Evolutionary conservation across 2,329 filamentous ascomycete species (phyloP).

Genomic region (Botrytis cinerea): DNA sequence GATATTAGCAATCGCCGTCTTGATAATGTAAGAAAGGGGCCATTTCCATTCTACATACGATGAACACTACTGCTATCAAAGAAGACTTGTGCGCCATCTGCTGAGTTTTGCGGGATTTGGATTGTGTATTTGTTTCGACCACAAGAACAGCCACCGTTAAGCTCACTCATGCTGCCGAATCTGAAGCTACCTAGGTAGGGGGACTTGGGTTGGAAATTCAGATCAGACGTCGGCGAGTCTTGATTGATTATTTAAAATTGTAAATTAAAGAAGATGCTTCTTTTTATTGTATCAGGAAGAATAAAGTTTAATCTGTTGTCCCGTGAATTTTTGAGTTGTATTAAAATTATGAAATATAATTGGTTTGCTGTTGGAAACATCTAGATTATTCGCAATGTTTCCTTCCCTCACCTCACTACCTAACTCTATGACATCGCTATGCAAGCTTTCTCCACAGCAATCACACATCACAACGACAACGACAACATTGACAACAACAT

Average conservation of each 20-base stretch:
- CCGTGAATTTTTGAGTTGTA: background rate
- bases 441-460: background rate
- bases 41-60: slow-evolving; percentile 56
- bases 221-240: background rate
- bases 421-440: background rate
- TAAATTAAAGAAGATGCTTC: background rate
- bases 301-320: background rate
- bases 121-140: slow-evolving; percentile 83
- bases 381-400: slow-evolving; percentile 20
- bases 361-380: slow-evolving; percentile 22
- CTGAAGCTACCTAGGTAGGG: background rate
- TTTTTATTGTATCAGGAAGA: slow-evolving; percentile 4
- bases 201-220: background rate
- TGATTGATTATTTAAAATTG: background rate
- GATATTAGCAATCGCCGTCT: slow-evolving; percentile 8
- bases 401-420: background rate
- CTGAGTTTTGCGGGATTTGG: slow-evolving; percentile 60
- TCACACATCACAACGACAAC: background rate
- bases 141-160: slow-evolving; percentile 75
- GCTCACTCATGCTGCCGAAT: slow-evolving; percentile 11
- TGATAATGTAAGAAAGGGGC: slow-evolving; percentile 2
- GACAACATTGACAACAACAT: background rate
- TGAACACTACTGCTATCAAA: slow-evolving; percentile 57
- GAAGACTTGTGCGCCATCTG: slow-evolving; percentile 64
- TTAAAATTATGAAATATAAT: slow-evolving; percentile 8